Evolutionary conservation across 768 basidiomycete species (phyloP), one percentile per base, ranked within the genome.

Genomic region (Tephrocybe sp.): DNA sequence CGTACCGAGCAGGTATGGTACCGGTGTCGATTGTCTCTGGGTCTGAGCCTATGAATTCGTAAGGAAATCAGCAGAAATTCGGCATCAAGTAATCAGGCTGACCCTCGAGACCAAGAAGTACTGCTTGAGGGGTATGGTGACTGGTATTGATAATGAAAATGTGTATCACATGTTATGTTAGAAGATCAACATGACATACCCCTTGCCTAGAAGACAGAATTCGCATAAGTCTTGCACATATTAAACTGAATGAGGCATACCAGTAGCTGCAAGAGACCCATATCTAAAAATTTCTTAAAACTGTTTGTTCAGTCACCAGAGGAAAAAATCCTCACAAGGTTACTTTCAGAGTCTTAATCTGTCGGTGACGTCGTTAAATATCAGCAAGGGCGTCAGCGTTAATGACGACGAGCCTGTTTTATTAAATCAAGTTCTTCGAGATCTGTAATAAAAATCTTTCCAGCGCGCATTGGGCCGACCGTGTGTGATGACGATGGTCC

Each of bases 1-100:
- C 70, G 63, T 93, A 92, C 16, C 91, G 83, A 3, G 83, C 77
- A 9, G 86, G 79, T 37, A 92, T 90, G 5, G 87, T 90, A 5
- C 86, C 86, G 11, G 88, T 87, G 61, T 94, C 91, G 51, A 97
- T 88, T 2, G 91, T 93, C 71, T 97, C 94, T 1, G 94, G 93
- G 62, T 97, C 93, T 33, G 87, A 90, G 36, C 86, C 81, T 83
- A 50, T 10, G 21, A 41, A 41, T 33, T 12, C 45, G 21, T 31
- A 34, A 23, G 33, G 22, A 50, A 27, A 42, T 16, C 34, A 42
- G 7, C 23, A 30, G 21, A 33, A 36, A 19, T n/a, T 30, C 45
- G 38, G 40, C 19, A 41, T 39, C 12, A 44, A 24, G 11, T 41
- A 46, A 3, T 18, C 29, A 21, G 27, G 11, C 27, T 29, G 27